Evolutionary conservation across 208 protist genomes (phyloP).

Genomic region (Porcisia deanei): DNA sequence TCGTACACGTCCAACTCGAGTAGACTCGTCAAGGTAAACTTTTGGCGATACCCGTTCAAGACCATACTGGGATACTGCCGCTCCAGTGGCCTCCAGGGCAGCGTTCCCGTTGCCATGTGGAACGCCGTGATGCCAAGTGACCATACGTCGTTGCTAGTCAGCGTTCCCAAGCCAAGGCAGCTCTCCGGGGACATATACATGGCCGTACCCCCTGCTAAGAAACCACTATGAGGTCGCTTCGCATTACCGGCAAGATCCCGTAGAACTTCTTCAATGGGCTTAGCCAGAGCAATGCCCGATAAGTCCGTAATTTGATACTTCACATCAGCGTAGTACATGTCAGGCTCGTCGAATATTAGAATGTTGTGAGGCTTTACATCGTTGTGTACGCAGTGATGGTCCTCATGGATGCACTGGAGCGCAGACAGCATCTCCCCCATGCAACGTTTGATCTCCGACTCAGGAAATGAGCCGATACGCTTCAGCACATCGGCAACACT

Average conservation of each 20-base stretch:
- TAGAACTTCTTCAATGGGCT: conserved; percentile 10
- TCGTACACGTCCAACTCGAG: conserved; percentile 7
- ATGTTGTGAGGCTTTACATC: conserved; percentile 89
- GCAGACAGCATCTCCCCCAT: conserved; percentile 41
- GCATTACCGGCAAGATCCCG: not conserved
- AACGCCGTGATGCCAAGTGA: conserved; percentile 78
- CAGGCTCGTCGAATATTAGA: conserved; percentile 43
- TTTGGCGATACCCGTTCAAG: conserved; percentile 49
- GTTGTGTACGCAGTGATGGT: conserved; percentile 60
- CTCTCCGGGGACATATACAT: conserved; percentile 84
- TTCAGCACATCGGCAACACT: conserved; percentile 34
- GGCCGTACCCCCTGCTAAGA: conserved; percentile 43
- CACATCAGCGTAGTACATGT: conserved; percentile 9
- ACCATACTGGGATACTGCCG: conserved; percentile 65
- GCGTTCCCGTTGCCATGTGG: conserved; percentile 61
- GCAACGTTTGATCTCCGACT: conserved; percentile 22
- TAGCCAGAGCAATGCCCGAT: conserved; percentile 14
- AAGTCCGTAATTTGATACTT: conserved; percentile 74
- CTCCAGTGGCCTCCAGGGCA: conserved; percentile 76
- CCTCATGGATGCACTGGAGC: conserved; percentile 65
- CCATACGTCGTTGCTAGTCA: conserved; percentile 79
- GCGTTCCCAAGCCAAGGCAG: conserved; percentile 53
- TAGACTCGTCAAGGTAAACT: conserved; percentile 36
- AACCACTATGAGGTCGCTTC: not conserved
- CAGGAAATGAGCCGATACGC: conserved; percentile 21